A percentile compares a stretch with the other conserved stretches of the same genome.
Evolutionary conservation across 768 basidiomycete species (phyloP).

Genomic region (Termitomyces bulborhizus): DNA sequence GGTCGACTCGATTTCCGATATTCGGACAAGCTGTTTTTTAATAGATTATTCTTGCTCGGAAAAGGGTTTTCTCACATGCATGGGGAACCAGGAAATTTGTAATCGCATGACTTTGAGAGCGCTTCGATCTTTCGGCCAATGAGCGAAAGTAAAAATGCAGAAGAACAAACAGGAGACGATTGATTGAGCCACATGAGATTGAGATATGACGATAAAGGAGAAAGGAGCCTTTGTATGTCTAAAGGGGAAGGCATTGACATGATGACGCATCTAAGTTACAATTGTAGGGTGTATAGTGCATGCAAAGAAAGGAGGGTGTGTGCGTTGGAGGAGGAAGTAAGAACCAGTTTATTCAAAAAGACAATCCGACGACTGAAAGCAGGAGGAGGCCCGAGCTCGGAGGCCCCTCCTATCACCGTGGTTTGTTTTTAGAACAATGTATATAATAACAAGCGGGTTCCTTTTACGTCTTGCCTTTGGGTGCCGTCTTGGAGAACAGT

Average conservation of each 20-base stretch:
- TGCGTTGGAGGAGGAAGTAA: not conserved
- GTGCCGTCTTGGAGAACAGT: constrained; percentile 79
- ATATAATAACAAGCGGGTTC: too few relatives aligned
- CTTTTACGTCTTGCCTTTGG: constrained; percentile 59
- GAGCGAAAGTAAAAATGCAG: too few relatives aligned
- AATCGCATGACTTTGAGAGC: not conserved
- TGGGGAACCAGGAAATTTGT: too few relatives aligned
- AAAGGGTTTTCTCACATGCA: too few relatives aligned
- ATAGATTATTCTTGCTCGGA: too few relatives aligned
- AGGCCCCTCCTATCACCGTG: not conserved
- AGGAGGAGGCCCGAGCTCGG: constrained; percentile 3
- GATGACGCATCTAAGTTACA: constrained; percentile 2
- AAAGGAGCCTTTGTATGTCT: too few relatives aligned
- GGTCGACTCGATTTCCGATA: not conserved
- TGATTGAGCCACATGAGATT: too few relatives aligned
- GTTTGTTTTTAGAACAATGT: too few relatives aligned
- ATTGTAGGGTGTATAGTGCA: not conserved
- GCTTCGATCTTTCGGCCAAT: not conserved
- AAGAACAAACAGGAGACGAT: too few relatives aligned
- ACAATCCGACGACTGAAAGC: not conserved
- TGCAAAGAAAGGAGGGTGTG: not conserved
- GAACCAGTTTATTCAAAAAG: not conserved
- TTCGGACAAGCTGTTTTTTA: not conserved
- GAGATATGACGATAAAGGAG: too few relatives aligned
- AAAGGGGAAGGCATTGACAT: too few relatives aligned